These are phyloP conservation scores for Xenoacremonium recifei DNA, from an alignment of 2,329 filamentous ascomycete species.

Conservation along the genomic window DNA sequence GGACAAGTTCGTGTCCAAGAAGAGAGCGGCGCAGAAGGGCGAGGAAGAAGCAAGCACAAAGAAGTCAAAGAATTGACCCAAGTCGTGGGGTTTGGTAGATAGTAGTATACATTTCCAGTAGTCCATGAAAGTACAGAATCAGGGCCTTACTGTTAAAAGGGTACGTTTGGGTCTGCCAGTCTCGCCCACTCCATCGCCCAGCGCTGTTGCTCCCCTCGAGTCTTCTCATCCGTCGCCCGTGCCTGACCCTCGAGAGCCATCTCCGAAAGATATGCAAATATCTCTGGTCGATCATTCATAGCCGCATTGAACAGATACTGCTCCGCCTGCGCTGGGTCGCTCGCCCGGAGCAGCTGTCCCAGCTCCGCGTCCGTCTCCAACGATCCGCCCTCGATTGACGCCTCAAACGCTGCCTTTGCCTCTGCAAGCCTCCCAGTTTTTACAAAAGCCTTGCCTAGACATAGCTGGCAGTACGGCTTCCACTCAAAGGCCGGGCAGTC, in stretches of 20 bases:
- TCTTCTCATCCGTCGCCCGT: conserved; percentile 9
- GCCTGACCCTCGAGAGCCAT: conserved; percentile 23
- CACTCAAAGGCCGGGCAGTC: conserved; percentile 23
- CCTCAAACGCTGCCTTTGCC: conserved; percentile 21
- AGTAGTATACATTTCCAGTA: too few species aligned
- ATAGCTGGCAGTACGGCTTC: conserved; percentile 24
- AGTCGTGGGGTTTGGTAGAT: too few species aligned
- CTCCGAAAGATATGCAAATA: conserved; percentile 29
- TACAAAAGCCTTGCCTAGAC: conserved; percentile 23
- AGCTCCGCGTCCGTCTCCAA: conserved; percentile 27
- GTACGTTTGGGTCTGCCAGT: conserved; percentile 23
- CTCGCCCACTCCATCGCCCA: conserved; percentile 37
- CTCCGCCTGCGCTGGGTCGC: conserved; percentile 20
- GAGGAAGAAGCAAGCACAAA: conserved; percentile 19
- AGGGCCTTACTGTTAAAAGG: background rate
- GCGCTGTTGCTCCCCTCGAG: conserved; percentile 18
- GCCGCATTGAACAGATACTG: conserved; percentile 27
- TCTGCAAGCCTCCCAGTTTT: conserved; percentile 20
- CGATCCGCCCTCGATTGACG: conserved; percentile 18
- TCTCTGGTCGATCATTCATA: conserved; percentile 20
- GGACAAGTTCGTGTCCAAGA: conserved; percentile 7
- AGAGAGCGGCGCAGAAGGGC: conserved; percentile 21
- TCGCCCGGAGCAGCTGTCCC: conserved; percentile 20
- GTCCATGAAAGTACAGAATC: too few species aligned
- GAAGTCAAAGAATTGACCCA: conserved; percentile 22